Base-by-base conservation (phyloP, 495 filamentous ascomycete species). In the Friedmanniomyces endolithicus region DNA sequence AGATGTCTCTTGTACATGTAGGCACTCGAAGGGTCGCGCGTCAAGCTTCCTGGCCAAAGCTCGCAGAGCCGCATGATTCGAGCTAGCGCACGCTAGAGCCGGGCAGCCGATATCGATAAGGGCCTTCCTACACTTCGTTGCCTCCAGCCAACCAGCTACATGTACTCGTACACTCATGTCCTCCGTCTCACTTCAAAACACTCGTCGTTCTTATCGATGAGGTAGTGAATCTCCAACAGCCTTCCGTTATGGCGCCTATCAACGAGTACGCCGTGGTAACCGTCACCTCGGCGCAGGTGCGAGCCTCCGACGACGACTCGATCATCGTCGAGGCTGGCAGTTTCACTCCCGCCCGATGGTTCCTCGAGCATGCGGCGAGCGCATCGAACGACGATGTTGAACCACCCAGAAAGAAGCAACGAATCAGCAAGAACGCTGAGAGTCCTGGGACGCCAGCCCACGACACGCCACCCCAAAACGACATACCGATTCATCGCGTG, bases 281-380 rank as follows among this genome's bases (percentile, higher is more conserved):
- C 1, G 59, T 58, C 12, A 14, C 43, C 31, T 46, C 55, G 9
- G 40, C 59, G 11, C 20, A 39, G 20, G 55, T 57, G 1, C 17
- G 24, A 19, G 53, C 59, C 1, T 17, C 53, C n/a, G 52, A 55
- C 37, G 51, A 51, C 17, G 20, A 29, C 12, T 27, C 19, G 17
- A 48, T 62, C 20, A 29, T 62, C 3, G 59, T 62, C 22, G 59
- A 62, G 41, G 51, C 59, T 6, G 59, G 59, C 23, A 31, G 47
- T 14, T 58, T 58, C 51, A 25, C 44, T 20, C 55, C 59, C 6
- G 52, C 50, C 20, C 43, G 37, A 34, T 62, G 55, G 45, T 62
- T 62, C 47, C 39, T 58, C 11, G 46, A 41, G 29, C 52, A 52
- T 19, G 40, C 23, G 16, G 40, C 56, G 17, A 39, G 19, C 12